Base-by-base conservation (phyloP, 2,329 filamentous ascomycete species). In the Massarina eburnea region DNA sequence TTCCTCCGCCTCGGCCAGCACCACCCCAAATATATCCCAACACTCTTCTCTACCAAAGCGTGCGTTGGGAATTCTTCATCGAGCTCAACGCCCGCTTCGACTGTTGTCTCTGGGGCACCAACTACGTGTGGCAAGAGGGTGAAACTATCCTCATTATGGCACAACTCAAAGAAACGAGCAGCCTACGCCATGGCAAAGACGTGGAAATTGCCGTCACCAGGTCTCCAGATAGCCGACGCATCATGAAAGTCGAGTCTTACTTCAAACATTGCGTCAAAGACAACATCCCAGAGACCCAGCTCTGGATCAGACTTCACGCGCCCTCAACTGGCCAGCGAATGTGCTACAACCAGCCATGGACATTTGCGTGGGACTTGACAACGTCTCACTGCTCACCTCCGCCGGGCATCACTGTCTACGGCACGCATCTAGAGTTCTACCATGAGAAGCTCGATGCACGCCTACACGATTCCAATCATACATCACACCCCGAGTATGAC, bases 181-280 rank as follows among this genome's bases (percentile, higher is more conserved):
- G 6, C n/a, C 5, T 30, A 9, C 19, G 4, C n/a, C 17, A 15
- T 3, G 10, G 14, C 4, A 41, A 41, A 22, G 39, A 41, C 39
- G 12, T 41, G 17, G 2, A 3, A 8, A 12, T 41, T 9, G 7
- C 7, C 17, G 18, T 34, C 3, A 8, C 9, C 14, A 18, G 15
- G 12, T 33, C 39, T 3, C 39, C 39, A n/a, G 17, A 21, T 12
- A 27, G 19, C 2, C 35, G 35, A 8, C 27, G 27, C 3, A 17
- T 41, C 19, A 41, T 19, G 4, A 41, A 34, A 18, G 22, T 41
- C 12, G 39, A 41, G 29, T 33, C 27, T 7, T 41, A 41, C 18
- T 41, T 19, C 39, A 41, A 41, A 29, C 39, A 41, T 15, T 18
- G 39, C 17, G 15, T 33, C 9, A 41, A 17, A 17, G 15, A 21